Conservation (phyloP, 305 asterid species). For the Fraxinus sp. region DNA sequence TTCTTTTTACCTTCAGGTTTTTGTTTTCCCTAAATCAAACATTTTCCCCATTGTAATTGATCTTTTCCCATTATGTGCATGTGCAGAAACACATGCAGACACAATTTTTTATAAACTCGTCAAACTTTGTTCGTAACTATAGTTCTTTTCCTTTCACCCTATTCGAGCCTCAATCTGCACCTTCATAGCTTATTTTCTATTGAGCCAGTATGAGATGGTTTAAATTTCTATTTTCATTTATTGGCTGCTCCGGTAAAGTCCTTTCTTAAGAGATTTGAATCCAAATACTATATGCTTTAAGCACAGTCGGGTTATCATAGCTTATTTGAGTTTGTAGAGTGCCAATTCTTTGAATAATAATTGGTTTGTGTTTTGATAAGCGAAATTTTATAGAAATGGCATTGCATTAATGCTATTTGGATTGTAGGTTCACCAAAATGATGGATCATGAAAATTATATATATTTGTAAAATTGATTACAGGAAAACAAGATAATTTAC, state of each 20-base stretch:
- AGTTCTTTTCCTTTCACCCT: background rate
- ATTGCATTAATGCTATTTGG: background rate
- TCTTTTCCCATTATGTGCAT: conserved; percentile 12
- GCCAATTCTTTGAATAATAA: conserved; percentile 4
- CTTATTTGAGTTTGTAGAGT: background rate
- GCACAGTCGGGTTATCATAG: background rate
- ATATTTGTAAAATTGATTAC: background rate
- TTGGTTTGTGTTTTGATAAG: conserved; percentile 7
- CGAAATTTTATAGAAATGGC: background rate
- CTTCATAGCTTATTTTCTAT: background rate
- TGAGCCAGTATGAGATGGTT: conserved; percentile 1
- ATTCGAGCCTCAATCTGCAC: conserved; percentile 4
- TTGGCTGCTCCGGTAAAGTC: background rate
- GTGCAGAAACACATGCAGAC: background rate
- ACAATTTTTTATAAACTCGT: background rate
- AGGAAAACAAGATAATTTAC: background rate
- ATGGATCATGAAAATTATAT: conserved; percentile 8
- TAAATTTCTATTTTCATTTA: conserved; percentile 1
- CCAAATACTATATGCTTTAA: conserved; percentile 15
- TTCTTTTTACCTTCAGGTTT: background rate
- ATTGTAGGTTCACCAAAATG: conserved; percentile 7
- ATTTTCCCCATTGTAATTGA: conserved; percentile 5
- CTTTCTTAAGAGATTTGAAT: background rate
- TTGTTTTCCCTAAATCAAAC: conserved; percentile 7
- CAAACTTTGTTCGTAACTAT: background rate